Conservation (phyloP, 2,329 filamentous ascomycete genomes). For the Sordariomycetes sp. region DNA sequence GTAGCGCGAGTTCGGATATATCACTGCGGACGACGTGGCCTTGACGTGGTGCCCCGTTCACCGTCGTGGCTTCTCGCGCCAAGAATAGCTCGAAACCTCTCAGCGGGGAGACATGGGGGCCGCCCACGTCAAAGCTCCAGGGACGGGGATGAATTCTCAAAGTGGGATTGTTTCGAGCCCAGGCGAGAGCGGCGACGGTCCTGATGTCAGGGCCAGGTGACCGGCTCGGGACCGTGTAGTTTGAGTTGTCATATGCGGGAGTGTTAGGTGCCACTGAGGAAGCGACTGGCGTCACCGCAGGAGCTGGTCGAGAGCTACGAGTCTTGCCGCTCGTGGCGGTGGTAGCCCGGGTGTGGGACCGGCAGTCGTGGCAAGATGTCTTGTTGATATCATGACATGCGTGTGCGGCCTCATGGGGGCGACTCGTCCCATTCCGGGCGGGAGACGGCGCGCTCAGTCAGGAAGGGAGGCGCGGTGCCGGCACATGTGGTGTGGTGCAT, state of each 20-base stretch:
- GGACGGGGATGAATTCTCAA: neutral
- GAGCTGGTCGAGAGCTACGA: neutral
- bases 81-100: neutral
- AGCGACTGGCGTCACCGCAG: neutral
- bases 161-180: neutral
- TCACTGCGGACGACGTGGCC: too few species aligned
- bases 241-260: neutral
- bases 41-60: too few species aligned
- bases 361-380: neutral
- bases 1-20: too few species aligned
- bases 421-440: neutral
- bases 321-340: neutral
- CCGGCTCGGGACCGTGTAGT: neutral
- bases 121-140: neutral
- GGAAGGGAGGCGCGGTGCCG: neutral
- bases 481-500: too few species aligned
- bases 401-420: neutral
- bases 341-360: neutral
- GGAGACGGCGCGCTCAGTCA: neutral
- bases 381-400: neutral
- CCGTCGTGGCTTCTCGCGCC: neutral
- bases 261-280: neutral
- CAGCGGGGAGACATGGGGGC: neutral
- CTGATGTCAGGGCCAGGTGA: neutral
- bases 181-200: neutral